These are phyloP conservation scores for Chalaropsis ovoidea DNA, from an alignment of 2,329 filamentous ascomycete species.

Conservation along the genomic window DNA sequence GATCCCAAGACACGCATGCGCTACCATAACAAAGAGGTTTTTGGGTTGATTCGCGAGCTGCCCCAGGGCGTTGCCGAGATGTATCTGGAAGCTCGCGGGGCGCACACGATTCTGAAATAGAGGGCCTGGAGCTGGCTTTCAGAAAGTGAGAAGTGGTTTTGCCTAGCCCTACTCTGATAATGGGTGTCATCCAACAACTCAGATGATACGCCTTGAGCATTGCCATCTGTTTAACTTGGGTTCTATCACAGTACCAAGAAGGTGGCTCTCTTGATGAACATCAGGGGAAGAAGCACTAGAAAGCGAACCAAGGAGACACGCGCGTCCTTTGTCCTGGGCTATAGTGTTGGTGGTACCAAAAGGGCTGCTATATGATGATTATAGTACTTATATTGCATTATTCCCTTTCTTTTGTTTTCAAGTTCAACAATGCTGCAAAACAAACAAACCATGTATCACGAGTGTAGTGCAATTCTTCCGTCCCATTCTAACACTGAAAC, in stretches of 20 bases:
- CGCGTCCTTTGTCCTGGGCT: background rate
- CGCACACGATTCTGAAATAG: slow-evolving; percentile 87
- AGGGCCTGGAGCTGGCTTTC: background rate
- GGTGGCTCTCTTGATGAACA: background rate
- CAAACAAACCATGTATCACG: too few species aligned
- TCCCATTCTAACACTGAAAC: too few species aligned
- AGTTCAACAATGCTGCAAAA: too few species aligned
- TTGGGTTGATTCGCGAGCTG: slow-evolving; percentile 67
- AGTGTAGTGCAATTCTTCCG: too few species aligned
- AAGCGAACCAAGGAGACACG: too few species aligned
- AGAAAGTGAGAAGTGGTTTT: background rate
- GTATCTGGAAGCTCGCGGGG: slow-evolving; percentile 80
- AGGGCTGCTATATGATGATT: background rate
- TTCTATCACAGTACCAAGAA: slow-evolving; percentile 23
- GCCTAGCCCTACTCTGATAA: background rate
- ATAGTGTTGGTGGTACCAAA: background rate
- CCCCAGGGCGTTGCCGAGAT: slow-evolving; percentile 76
- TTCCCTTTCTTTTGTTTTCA: background rate
- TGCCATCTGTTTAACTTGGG: background rate
- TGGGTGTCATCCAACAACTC: background rate
- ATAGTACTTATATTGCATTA: background rate
- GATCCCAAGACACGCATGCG: slow-evolving; percentile 90
- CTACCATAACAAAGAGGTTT: slow-evolving; percentile 90
- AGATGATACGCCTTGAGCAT: background rate
- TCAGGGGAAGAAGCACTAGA: background rate